Evolutionary conservation across 208 protist species (phyloP).

Genomic region (Acanthamoeba royreba): DNA sequence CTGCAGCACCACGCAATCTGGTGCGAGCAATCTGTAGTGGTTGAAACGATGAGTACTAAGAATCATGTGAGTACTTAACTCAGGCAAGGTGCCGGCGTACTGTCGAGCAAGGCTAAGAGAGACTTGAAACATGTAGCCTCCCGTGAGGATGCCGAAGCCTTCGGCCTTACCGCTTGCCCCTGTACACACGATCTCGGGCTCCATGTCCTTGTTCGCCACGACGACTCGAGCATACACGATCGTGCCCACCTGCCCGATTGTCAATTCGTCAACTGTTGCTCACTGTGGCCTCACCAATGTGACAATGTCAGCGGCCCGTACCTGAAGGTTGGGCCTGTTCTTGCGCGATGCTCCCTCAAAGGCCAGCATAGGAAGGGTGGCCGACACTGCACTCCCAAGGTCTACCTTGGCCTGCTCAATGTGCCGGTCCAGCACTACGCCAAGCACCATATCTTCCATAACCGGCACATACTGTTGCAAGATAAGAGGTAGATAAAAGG

Average conservation of each 20-base stretch:
- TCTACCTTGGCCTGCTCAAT: slow-evolving; percentile 78
- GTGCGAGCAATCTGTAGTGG: slow-evolving; percentile 54
- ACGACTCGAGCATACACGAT: slow-evolving; percentile 78
- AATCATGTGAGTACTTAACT: background rate
- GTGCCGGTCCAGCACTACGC: slow-evolving; percentile 72
- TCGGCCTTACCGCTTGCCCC: slow-evolving; percentile 62
- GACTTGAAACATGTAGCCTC: slow-evolving; percentile 72
- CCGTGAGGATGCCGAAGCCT: slow-evolving; percentile 77
- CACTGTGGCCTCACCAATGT: no score
- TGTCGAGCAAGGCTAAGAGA: slow-evolving; percentile 62
- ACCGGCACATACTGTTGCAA: slow-evolving; percentile 75
- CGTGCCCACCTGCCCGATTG: slow-evolving; percentile 57
- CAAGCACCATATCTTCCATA: slow-evolving; percentile 76
- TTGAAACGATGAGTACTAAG: background rate
- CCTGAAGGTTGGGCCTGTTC: slow-evolving; percentile 77
- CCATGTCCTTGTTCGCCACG: slow-evolving; percentile 82
- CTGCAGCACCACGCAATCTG: slow-evolving; percentile 68
- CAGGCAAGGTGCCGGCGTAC: background rate
- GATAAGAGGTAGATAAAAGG: background rate
- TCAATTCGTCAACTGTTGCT: background rate
- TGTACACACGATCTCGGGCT: slow-evolving; percentile 80
- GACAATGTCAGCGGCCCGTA: background rate
- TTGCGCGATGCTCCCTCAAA: slow-evolving; percentile 84
- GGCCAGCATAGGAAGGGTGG: slow-evolving; percentile 70
- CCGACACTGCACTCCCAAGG: slow-evolving; percentile 67